Evolutionary conservation across 192 early-diverging fungal species (phyloP).

Genomic region (Coemansia sp.): DNA sequence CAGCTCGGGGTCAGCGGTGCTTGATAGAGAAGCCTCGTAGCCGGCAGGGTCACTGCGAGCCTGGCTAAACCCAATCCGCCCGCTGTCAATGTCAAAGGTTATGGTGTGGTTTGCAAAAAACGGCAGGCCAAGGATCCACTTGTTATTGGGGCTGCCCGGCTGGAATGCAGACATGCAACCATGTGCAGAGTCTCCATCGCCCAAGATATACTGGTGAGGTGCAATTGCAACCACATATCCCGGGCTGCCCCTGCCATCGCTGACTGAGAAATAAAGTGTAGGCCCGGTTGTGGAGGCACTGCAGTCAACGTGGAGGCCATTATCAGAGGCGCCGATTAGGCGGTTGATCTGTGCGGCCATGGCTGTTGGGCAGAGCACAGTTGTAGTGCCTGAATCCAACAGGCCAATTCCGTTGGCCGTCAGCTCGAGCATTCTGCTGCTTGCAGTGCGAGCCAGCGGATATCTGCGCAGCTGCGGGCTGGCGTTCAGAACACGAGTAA

Average conservation of each 20-base stretch:
- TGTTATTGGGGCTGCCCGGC: slow-evolving; percentile 31
- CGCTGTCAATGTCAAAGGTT: slow-evolving; percentile 36
- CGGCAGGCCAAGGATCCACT: slow-evolving; percentile 43
- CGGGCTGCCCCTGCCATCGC: background rate
- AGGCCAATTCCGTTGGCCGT: slow-evolving; percentile 13
- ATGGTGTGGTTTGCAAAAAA: slow-evolving; percentile 40
- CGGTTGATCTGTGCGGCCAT: slow-evolving; percentile 40
- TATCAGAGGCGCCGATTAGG: slow-evolving; percentile 31
- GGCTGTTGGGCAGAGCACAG: slow-evolving; percentile 25
- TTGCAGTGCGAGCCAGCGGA: too few relatives aligned
- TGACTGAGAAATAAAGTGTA: slow-evolving; percentile 22
- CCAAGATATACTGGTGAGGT: slow-evolving; percentile 37
- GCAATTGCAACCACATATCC: slow-evolving; percentile 8
- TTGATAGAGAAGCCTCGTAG: too few relatives aligned
- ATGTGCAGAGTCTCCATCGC: slow-evolving; percentile 26
- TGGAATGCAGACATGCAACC: slow-evolving; percentile 49
- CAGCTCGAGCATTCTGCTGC: too few relatives aligned
- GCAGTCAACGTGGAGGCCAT: slow-evolving; percentile 39
- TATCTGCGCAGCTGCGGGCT: background rate
- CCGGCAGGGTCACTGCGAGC: background rate
- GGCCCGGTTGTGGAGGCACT: slow-evolving; percentile 25
- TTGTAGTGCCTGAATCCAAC: slow-evolving; percentile 42
- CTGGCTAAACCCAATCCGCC: slow-evolving; percentile 27
- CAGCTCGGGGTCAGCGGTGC: too few relatives aligned
- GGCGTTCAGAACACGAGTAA: background rate